Percentiles rank a stretch among this genome's conserved stretches.
These are phyloP conservation scores for Babesia divergens DNA, from an alignment of 169 alveolate genomes.

Conservation along the genomic window DNA sequence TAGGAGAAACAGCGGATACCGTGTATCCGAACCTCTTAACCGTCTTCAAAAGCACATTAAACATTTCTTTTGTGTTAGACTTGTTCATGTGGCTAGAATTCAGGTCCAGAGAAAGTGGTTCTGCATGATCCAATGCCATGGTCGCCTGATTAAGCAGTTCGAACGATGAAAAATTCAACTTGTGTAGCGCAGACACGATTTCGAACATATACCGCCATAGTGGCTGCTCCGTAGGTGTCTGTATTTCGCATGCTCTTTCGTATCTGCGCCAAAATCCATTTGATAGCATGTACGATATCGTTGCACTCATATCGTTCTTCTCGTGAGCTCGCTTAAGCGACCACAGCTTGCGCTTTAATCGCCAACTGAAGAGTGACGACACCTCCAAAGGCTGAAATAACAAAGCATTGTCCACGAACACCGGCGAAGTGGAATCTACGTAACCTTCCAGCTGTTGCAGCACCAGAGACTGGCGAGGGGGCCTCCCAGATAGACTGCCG, in stretches of 20 bases:
- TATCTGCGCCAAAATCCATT: conserved; percentile 37
- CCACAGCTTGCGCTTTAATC: conserved; percentile 9
- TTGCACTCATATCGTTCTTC: conserved; percentile 5
- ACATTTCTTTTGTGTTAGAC: neutral
- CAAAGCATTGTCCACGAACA: conserved; percentile 6
- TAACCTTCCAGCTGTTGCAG: neutral
- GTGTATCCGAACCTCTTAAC: neutral
- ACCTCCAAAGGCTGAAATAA: conserved; percentile 5
- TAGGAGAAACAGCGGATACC: neutral
- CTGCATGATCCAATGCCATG: neutral
- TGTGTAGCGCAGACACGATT: conserved; percentile 20
- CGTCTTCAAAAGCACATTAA: neutral
- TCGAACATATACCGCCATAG: conserved; percentile 7
- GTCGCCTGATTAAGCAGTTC: neutral
- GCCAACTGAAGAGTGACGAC: conserved; percentile 21
- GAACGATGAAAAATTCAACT: conserved; percentile 23
- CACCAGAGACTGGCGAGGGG: neutral
- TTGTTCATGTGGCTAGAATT: neutral
- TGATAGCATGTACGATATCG: conserved; percentile 10
- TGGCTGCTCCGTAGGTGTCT: conserved; percentile 2
- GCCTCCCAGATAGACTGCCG: too few species aligned
- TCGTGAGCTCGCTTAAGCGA: neutral
- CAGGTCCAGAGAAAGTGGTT: neutral
- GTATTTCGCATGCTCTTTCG: neutral
- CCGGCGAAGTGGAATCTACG: neutral